Evolutionary conservation across 352 stramenopile species (phyloP).

Genomic region (Phytophthora sojae): DNA sequence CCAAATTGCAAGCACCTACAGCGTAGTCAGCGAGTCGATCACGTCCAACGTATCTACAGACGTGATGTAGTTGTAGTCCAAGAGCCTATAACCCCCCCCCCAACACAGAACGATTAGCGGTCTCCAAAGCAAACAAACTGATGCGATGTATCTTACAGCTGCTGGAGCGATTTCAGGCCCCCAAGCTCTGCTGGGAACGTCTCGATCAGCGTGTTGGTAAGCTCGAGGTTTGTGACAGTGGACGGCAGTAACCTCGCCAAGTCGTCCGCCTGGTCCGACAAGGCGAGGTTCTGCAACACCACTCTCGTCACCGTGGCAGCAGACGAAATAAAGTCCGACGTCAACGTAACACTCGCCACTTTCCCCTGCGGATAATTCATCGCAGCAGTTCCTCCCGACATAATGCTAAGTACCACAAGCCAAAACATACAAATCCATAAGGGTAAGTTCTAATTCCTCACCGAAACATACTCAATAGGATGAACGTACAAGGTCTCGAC

Average conservation of each 20-base stretch:
- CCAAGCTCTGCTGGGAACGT: conserved; percentile 32
- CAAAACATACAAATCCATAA: background rate
- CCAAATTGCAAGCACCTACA: conserved; percentile 22
- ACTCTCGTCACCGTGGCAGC: conserved; percentile 33
- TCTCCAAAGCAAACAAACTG: background rate
- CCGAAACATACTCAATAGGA: background rate
- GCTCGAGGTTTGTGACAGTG: conserved; percentile 31
- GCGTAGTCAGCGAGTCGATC: conserved; percentile 31
- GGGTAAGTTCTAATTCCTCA: background rate
- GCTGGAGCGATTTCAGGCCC: conserved; percentile 20
- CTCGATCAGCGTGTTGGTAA: conserved; percentile 37
- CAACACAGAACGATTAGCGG: background rate
- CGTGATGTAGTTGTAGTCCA: conserved; percentile 46
- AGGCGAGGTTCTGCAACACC: conserved; percentile 40
- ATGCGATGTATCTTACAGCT: conserved; percentile 25
- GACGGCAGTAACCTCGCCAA: conserved; percentile 32
- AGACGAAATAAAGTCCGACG: conserved; percentile 26
- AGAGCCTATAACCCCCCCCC: conserved; percentile 19
- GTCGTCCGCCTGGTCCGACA: conserved; percentile 25
- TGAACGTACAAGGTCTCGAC: conserved; percentile 34
- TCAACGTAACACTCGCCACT: conserved; percentile 35
- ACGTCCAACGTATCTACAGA: conserved; percentile 24
- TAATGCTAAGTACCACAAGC: conserved; percentile 21
- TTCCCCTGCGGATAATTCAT: conserved; percentile 40
- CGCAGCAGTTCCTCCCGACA: conserved; percentile 28